Conservation (phyloP, 257 asterid species). For the Schizonepeta tenuifolia region DNA sequence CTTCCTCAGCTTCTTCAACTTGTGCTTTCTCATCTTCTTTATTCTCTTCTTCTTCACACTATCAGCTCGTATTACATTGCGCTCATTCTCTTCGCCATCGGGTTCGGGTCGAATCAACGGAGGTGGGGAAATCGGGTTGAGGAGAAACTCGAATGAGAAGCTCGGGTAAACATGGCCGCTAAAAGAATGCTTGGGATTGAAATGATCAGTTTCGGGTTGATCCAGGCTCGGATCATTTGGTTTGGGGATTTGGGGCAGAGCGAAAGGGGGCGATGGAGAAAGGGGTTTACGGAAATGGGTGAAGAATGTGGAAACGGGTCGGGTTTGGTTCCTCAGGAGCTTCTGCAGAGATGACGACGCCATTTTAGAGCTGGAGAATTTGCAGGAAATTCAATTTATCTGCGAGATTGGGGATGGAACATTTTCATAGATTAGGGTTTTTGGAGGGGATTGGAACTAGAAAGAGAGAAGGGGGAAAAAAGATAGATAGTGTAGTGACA, state of each 20-base stretch:
- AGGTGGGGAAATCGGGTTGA: slow-evolving; percentile 48
- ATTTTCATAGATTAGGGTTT: slow-evolving; percentile 39
- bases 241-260: slow-evolving; percentile 32
- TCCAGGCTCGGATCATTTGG: slow-evolving; percentile 20
- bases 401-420: neutral
- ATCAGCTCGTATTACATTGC: slow-evolving; percentile 63
- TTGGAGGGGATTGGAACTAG: slow-evolving; percentile 32
- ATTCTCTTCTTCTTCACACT: slow-evolving; percentile 93
- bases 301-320: slow-evolving; percentile 42
- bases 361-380: slow-evolving; percentile 36
- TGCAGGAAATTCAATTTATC: slow-evolving; percentile 22
- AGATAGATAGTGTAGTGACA: neutral
- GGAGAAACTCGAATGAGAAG: slow-evolving; percentile 55
- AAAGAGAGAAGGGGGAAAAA: neutral
- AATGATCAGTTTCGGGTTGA: slow-evolving; percentile 29
- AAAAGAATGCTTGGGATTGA: slow-evolving; percentile 27
- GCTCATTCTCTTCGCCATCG: slow-evolving; percentile 47
- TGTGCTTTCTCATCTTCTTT: slow-evolving; percentile 92
- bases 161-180: slow-evolving; percentile 49
- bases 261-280: slow-evolving; percentile 33
- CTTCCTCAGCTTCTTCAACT: slow-evolving; percentile 80
- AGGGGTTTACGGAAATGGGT: slow-evolving; percentile 38
- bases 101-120: slow-evolving; percentile 32
- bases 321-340: slow-evolving; percentile 52
- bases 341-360: slow-evolving; percentile 51